phyloP scores from a whole-genome alignment of 495 filamentous ascomycete species.

The Tuber melanosporum region DNA sequence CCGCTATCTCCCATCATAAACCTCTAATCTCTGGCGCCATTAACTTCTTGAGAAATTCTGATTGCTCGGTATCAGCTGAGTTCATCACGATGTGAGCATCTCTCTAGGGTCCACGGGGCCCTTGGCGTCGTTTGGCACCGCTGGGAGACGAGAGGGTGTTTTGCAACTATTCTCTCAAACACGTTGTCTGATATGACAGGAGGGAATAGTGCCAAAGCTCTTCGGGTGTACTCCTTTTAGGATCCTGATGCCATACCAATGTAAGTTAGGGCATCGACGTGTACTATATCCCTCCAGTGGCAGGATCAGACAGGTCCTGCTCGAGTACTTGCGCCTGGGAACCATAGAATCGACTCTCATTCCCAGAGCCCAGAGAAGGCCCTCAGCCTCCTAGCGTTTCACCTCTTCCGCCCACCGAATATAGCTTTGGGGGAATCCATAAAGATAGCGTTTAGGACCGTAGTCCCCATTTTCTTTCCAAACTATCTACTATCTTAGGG shows the following conservation, averaged over 20 bases:
- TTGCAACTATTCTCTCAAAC: not conserved
- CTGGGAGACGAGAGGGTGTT: not conserved
- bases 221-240: not conserved
- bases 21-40: not conserved
- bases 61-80: not conserved
- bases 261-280: not conserved
- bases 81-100: not conserved
- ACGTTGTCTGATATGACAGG: slow-evolving; percentile 5
- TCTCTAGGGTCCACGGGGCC: not conserved
- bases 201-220: not conserved
- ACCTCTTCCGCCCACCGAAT: not conserved
- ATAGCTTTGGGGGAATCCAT: not conserved
- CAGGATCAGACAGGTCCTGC: not conserved
- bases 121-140: not conserved
- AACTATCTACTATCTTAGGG: not conserved
- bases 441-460: not conserved
- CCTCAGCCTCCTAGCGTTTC: not conserved
- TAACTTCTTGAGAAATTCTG: not conserved
- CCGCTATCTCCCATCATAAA: not conserved
- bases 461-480: not conserved
- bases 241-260: slow-evolving; percentile 2
- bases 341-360: not conserved
- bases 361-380: not conserved
- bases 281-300: not conserved
- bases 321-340: not conserved